Base-by-base conservation (phyloP, 306 rosid genomes). In the Quercus parvula region DNA sequence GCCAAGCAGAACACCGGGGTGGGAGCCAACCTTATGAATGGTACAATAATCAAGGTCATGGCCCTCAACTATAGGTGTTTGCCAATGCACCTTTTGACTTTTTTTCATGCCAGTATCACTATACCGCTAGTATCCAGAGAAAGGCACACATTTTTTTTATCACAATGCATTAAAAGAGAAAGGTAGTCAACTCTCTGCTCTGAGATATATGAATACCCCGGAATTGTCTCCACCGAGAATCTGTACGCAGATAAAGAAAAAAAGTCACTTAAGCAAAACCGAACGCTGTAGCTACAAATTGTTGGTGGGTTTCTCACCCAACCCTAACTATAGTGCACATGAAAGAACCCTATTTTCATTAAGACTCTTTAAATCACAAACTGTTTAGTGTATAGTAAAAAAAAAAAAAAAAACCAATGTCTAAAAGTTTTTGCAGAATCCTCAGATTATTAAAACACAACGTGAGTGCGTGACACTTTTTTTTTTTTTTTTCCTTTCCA, bases 221-320 rank as follows among this genome's bases (percentile, higher is more conserved):
- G 78, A 80, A 75, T 77, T 79, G 78, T 71, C 64, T 72, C 51
- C 18, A 44, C 46, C 1, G 55, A 56, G 22, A 22, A 74, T 54
- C 12, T 68, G 31, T 52, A 66, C 62, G 41, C 17, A 55, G 76
- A 75, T 58, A 20, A 1, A 71, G 28, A 51, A 20, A 46, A 13
- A 72, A 6, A 52, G 61, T 67, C 49, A 75, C 66, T 73, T 54
- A 82, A 59, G 74, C 81, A 74, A 80, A 71, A 74, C 80, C 75
- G 78, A 67, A 83, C 77, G 78, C 75, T 31, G 72, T 79, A 75
- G 84, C 81, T 64, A 81, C 81, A 83, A 88, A 89, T 83, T 85
- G 78, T 77, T 71, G 96, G 85, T 81, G 83, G 81, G 86, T 89
- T 81, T 89, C 84, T 90, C 88, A 94, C 91, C 94, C 76, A 88